Conservation (phyloP, 768 basidiomycete species). For the Trametopsis cervina region DNA sequence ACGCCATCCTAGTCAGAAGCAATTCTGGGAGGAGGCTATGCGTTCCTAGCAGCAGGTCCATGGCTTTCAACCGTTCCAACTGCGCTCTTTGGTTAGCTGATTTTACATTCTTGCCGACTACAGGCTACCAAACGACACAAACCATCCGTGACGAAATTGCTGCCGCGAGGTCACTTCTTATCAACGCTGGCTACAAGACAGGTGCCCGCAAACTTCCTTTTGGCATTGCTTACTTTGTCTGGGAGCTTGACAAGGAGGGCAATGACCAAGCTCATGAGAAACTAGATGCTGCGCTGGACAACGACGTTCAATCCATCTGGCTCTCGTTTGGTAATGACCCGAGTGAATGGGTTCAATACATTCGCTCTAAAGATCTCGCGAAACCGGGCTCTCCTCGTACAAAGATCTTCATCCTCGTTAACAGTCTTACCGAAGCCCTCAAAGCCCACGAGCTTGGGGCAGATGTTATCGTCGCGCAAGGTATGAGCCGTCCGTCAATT, state of each 20-base stretch:
- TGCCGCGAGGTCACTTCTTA: constrained; percentile 41
- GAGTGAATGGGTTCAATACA: constrained; percentile 50
- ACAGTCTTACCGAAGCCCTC: constrained; percentile 50
- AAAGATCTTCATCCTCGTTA: constrained; percentile 59
- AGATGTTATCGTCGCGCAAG: constrained; percentile 76
- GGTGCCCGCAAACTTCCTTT: constrained; percentile 35
- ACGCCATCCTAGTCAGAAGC: constrained; percentile 37
- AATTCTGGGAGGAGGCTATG: constrained; percentile 65
- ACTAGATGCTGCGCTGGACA: constrained; percentile 44
- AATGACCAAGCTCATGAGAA: constrained; percentile 31
- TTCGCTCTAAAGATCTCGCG: constrained; percentile 49
- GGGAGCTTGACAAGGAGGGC: constrained; percentile 53
- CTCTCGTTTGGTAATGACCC: constrained; percentile 61
- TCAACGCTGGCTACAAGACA: constrained; percentile 10
- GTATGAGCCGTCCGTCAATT: constrained; percentile 28
- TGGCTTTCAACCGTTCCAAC: not conserved
- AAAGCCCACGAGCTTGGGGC: constrained; percentile 63
- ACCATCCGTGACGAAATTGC: constrained; percentile 44
- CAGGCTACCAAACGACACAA: constrained; percentile 43
- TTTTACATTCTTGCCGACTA: constrained; percentile 8
- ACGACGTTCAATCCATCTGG: constrained; percentile 62
- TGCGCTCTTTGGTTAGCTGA: not conserved
- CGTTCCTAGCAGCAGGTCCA: constrained; percentile 62
- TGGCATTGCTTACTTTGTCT: constrained; percentile 71
- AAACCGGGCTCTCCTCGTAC: constrained; percentile 35